Base-by-base conservation (phyloP, 352 stramenopile genomes). In the Phytophthora foliorum region DNA sequence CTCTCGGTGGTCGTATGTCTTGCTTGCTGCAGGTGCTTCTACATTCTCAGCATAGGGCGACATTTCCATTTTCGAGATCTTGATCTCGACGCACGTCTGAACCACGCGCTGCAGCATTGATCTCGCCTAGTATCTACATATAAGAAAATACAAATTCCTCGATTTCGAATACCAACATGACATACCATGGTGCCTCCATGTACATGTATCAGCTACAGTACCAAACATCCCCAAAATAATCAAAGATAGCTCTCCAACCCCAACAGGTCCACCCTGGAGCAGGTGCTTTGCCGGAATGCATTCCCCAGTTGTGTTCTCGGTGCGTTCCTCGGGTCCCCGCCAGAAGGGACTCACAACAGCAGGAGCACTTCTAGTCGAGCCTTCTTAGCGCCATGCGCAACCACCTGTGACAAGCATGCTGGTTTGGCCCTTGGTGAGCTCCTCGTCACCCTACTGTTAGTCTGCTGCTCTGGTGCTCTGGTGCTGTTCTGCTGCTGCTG, bases 41-140 rank as follows among this genome's bases (percentile, higher is more conserved):
- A 69, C 52, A 44, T 52, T 68, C 59, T 49, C 41, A n/a, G 56
- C 13, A 64, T 68, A 42, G 49, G 34, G 29, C 29, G 63, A 54
- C 46, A 48, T 19, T 64, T 69, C 51, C 34, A 60, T 62, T 66
- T 69, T 54, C 27, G 4, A 44, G 27, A 58, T 29, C 38, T 45
- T 22, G 11, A 13, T n/a, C 34, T 14, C 13, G 13, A 41, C 34
- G 10, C 4, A 41, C 7, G 7, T 6, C 34, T 44, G 29, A 32
- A 32, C 29, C 25, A 29, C 25, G 25, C 5, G 25, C 5, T 29
- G 25, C 25, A 29, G 25, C 25, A 29, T 31, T 31, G 27, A 31
- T 31, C 4, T 31, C 27, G 5, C 27, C 27, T 9, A 31, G 8
- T 6, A 31, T 7, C 5, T 31, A 31, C 27, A 31, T 0, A 31